Base-by-base conservation (phyloP, 805 yeast species). In the Wickerhamiella bombiphila region DNA sequence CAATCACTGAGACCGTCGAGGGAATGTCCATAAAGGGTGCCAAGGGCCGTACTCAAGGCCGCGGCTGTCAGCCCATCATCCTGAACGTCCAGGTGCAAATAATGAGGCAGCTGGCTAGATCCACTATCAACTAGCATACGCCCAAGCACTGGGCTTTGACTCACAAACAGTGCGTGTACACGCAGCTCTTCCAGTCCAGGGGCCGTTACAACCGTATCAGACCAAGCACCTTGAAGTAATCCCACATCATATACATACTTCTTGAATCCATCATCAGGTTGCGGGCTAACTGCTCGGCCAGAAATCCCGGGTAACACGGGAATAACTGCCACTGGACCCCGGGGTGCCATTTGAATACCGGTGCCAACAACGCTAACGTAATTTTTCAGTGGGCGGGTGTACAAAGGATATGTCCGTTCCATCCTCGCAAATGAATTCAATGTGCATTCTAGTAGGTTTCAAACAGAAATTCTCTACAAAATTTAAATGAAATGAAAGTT, bases 91-190 rank as follows among this genome's bases (percentile, higher is more conserved):
- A 55, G 29, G 22, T 36, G 47, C 24, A 55, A 44, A 21, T 49
- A 47, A 36, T 50, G 53, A 6, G 57, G 57, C 18, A 56, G 57
- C 19, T 37, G n/a, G n/a, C n/a, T n/a, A 14, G 31, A 37, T n/a
- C 33, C 44, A 9, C 37, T 18, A 5, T 37, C 31, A 29, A 41
- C 37, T 21, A 53, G 46, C 37, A 41, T 43, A 21, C 47, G 50
- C 42, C 48, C 49, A 17, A 56, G 42, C 29, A 51, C 42, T 5
- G 59, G 58, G 22, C 59, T 56, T 24, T 56, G 47, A 24, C 56
- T 48, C 3, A 51, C 53, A 37, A 57, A 47, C 25, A 57, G 50
- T 2, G 61, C 54, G 39, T 57, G 61, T 11, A 56, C 45, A 6
- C 58, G 42, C 22, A 55, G 39, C 7, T 46, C 47, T 3, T 55